Evolutionary conservation across 2,329 filamentous ascomycete genomes (phyloP), one percentile per base, ranked within the genome.

Genomic region (Ophiocordyceps australis): DNA sequence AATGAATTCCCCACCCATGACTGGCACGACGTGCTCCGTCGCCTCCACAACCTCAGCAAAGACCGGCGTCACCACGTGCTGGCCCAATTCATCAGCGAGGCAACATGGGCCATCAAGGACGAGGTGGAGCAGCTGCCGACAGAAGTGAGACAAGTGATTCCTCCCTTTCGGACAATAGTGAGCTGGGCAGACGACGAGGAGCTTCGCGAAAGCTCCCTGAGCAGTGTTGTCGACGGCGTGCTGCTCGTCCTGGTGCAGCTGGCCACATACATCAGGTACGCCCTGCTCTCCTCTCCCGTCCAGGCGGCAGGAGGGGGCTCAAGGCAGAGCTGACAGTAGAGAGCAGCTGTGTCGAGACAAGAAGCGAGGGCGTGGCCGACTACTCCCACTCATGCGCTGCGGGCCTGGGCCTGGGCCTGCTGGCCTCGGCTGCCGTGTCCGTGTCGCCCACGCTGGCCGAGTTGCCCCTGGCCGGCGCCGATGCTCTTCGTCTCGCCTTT

Each of bases 1-100:
- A 29, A 29, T 14, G 28, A 29, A 12, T 20, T 29, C 17, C 23
- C 28, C 7, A 20, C 7, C 17, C 15, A 14, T 6, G 28, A 29
- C 13, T 14, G 26, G 13, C 15, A 15, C 5, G 24, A 16, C 10
- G 9, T 20, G 6, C 23, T 24, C 4, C 28, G 28, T 8, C 19
- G 17, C 9, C 24, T 29, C 12, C 14, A 22, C 15, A 17, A 26
- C 9, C 19, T 20, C 28, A 23, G 19, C 13, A 23, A 26, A 14
- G 28, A 23, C 11, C 15, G 12, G 7, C 13, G 24, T 4, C 17
- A 22, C 14, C 14, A 14, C 5, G 5, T 14, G 11, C 24, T 29
- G 11, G 15, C 8, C 19, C 17, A 15, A 5, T 17, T 26, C 17
- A 7, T 29, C 4, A n/a, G 14, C 5, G 23, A 19, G 16, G 20